phyloP scores from a whole-genome alignment of 768 basidiomycete species.

The Daedaleopsis nitida region DNA sequence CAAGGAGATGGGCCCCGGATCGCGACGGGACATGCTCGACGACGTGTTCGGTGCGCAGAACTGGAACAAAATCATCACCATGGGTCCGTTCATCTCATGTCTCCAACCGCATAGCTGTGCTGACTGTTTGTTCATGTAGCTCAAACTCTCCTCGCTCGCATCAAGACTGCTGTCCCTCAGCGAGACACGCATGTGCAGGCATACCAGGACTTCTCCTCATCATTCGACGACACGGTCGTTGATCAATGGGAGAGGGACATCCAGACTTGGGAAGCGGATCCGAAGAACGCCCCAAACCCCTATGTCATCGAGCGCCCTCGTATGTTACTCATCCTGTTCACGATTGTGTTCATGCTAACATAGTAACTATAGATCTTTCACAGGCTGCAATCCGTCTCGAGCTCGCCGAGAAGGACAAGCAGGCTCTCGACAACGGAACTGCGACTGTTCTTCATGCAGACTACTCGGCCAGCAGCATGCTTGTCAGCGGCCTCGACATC shows the following conservation, averaged over 20 bases:
- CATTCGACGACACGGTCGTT: not conserved
- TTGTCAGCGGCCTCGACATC: not conserved
- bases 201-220: not conserved
- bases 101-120: too few relatives aligned
- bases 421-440: not conserved
- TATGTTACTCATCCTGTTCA: too few relatives aligned
- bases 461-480: not conserved
- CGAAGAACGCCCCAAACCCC: not conserved
- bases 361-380: not conserved
- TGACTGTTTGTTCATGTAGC: not conserved
- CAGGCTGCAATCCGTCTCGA: not conserved
- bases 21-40: conserved; percentile 37
- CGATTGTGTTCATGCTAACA: not conserved
- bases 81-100: too few relatives aligned
- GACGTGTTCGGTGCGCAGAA: conserved; percentile 38
- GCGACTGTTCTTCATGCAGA: not conserved
- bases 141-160: not conserved
- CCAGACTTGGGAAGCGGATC: conserved; percentile 2
- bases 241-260: not conserved
- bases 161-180: conserved; percentile 3
- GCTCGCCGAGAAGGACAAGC: not conserved
- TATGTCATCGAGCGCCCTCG: not conserved
- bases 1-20: conserved; percentile 38
- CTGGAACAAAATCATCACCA: conserved; percentile 36
- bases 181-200: not conserved